A percentile compares a stretch with the other conserved stretches of the same genome.
Evolutionary conservation across 164 flowering plant genomes (phyloP).

Genomic region (Aristolochia californica): DNA sequence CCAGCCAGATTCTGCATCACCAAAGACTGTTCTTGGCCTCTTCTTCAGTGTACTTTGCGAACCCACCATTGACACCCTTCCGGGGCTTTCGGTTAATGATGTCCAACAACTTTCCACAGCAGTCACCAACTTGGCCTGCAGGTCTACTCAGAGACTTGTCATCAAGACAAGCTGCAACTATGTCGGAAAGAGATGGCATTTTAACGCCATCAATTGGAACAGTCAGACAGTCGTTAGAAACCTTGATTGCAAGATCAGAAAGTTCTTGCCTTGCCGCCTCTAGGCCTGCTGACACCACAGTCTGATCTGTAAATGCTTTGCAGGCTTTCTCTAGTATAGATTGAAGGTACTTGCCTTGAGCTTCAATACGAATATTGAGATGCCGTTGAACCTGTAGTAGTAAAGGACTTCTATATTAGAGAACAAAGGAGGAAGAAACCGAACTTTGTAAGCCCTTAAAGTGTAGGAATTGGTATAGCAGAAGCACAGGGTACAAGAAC

Average conservation of each 20-base stretch:
- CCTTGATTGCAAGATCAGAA: conserved; percentile 69
- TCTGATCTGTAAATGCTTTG: conserved; percentile 56
- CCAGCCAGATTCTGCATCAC: conserved; percentile 36
- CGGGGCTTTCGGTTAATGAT: conserved; percentile 49
- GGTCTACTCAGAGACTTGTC: conserved; percentile 27
- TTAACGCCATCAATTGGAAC: conserved; percentile 29
- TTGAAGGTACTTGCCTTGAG: conserved; percentile 81
- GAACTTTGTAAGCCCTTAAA: no score
- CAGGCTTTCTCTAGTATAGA: conserved; percentile 90
- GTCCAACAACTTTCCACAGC: conserved; percentile 68
- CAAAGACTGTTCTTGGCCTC: conserved; percentile 46
- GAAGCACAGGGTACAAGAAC: no score
- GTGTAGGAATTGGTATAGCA: no score
- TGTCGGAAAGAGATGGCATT: conserved; percentile 40
- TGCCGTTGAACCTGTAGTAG: conserved; percentile 68
- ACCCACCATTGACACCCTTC: conserved; percentile 31
- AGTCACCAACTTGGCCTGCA: conserved; percentile 42
- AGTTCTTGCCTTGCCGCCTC: conserved; percentile 75
- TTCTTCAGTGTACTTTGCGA: no score
- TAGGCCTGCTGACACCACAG: conserved; percentile 45
- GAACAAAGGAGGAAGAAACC: no score
- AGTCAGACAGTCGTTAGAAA: conserved; percentile 33
- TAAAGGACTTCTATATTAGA: no score
- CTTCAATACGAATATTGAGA: conserved; percentile 76
- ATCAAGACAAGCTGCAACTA: conserved; percentile 28